Base-by-base conservation (phyloP, 2,329 filamentous ascomycete species). In the Emericellopsis cladophorae region DNA sequence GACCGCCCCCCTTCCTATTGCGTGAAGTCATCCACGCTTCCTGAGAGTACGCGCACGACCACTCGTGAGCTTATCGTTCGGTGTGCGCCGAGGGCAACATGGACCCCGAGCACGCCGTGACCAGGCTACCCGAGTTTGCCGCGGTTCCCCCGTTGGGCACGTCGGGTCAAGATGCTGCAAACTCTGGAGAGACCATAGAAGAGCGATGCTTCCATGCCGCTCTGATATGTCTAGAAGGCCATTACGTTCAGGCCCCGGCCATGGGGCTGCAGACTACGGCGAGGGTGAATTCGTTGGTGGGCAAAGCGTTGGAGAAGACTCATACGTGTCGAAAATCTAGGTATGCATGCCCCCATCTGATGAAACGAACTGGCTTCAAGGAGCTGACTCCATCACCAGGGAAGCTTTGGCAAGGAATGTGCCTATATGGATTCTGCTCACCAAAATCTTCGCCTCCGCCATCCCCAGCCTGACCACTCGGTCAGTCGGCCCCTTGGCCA, bases 401-500 rank as follows among this genome's bases (percentile, higher is more conserved):
- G 76, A 80, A 53, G 65, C 67, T 3, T 58, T 81, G 32, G 75
- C 76, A 5, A 69, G 69, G 44, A 81, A 81, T 48, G 70, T 81
- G 23, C 70, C 72, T 45, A 73, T 81, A 42, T 81, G 77, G 77
- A 72, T 80, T 48, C 78, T 76, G 62, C 61, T 81, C 44, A 73
- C 74, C 23, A 68, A 70, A 43, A 76, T 78, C 46, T 78, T 81
- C 50, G 69, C 66, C 15, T 70, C 74, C 26, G 74, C 77, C 9
- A 71, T 81, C 39, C 74, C 75, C 3, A 73, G 68, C 41, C 62
- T 81, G 37, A 76, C 74, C 10, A 70, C 68, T 16, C 68, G 77
- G 42, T 78, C 76, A 2, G 65, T 80, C 26, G 74, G 72, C 8
- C 68, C 72, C 9, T 55, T 75, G 11, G 68, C 70, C 7, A 67